phyloP scores from a whole-genome alignment of 306 rosid genomes.

The Vicia villosa region DNA sequence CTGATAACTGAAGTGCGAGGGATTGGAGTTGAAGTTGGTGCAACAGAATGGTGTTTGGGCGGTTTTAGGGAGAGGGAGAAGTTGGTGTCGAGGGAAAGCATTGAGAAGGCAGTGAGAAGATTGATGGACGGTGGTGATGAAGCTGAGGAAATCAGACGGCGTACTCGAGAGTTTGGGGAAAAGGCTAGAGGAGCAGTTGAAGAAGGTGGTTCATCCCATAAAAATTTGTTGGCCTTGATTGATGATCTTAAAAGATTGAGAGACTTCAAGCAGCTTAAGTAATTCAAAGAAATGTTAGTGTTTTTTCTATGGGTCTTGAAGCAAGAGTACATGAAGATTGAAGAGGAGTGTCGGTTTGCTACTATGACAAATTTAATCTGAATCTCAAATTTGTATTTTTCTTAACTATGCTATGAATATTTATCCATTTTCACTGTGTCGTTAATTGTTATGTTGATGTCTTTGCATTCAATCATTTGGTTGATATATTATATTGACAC shows the following conservation, averaged over 20 bases:
- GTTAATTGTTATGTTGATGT: too few relatives aligned
- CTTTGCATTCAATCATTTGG: too few relatives aligned
- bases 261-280: too few relatives aligned
- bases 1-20: constrained; percentile 35
- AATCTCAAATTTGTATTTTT: too few relatives aligned
- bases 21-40: constrained; percentile 46
- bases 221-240: neutral
- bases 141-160: constrained; percentile 14
- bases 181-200: constrained; percentile 35
- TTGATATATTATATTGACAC: too few relatives aligned
- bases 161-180: neutral
- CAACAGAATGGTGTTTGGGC: constrained; percentile 12
- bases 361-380: too few relatives aligned
- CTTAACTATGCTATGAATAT: too few relatives aligned
- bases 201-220: constrained; percentile 31
- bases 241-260: constrained; percentile 32
- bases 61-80: neutral
- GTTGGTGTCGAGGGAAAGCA: constrained; percentile 9
- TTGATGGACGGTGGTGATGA: constrained; percentile 46
- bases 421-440: too few relatives aligned
- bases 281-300: too few relatives aligned
- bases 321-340: neutral
- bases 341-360: too few relatives aligned
- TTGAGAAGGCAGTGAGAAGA: constrained; percentile 39
- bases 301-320: too few relatives aligned